Evolutionary conservation across 2,329 filamentous ascomycete genomes (phyloP), one percentile per base, ranked within the genome.

Genomic region (Neonectria faginata): DNA sequence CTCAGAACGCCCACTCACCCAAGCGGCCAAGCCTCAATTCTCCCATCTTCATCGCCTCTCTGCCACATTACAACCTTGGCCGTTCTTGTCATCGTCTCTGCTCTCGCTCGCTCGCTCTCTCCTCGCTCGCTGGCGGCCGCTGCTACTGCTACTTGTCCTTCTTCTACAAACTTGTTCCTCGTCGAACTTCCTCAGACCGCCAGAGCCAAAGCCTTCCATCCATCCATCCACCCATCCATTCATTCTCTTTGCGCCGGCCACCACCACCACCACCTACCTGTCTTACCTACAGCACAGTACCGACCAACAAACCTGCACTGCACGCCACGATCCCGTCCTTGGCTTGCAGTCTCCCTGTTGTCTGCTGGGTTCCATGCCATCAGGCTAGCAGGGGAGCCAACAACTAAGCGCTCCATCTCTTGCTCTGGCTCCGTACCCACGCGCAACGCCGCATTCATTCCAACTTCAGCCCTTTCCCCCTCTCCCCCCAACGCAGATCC

Each of bases 401-500:
- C 47, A 65, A 33, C 66, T 70, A 72, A 73, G 69, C 66, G 71
- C 71, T 72, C 25, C 25, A 25, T 25, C 71, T 68, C 33, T 59
- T 67, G 57, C 66, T 69, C 62, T 69, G 68, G 57, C 66, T 69
- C 64, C 69, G 68, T 66, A 65, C 66, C 71, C 68, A 65, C 68
- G 68, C 71, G 62, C 71, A 60, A 66, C 68, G 65, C 70, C 71
- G 68, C 65, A 62, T 66, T 65, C 67, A 62, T 66, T 65, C 67
- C 66, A 70, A 67, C 67, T 62, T 70, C 68, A 73, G 71, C 68
- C 61, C 67, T 74, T 57, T 67, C 62, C 68, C 69, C 68, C 69
- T 69, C 65, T 68, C 67, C 67, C 58, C 63, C 61, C 62, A 44
- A 47, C 58, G 48, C 62, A 60, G 55, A 64, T 57, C 48, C 66